phyloP scores from a whole-genome alignment of 163 green algal genomes.

The Smithsoniella earleae region DNA sequence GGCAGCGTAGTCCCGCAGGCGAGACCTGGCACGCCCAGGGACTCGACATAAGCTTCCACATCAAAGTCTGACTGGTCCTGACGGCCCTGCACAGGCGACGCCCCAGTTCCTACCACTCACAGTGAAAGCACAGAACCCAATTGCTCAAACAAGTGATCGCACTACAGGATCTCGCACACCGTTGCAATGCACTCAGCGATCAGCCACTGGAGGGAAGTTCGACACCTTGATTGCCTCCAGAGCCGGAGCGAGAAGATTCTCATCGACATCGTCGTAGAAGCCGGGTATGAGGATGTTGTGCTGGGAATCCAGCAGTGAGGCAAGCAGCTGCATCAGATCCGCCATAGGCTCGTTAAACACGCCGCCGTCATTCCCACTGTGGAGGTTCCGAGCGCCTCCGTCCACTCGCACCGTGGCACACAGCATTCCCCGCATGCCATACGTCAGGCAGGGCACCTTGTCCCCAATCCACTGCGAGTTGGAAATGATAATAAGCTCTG shows the following conservation, averaged over 20 bases:
- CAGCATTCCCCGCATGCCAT: conserved; percentile 90
- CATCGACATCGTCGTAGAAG: conserved; percentile 48
- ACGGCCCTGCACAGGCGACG: not conserved
- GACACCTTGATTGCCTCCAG: conserved; percentile 29
- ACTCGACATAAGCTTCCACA: conserved; percentile 38
- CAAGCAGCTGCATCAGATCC: conserved; percentile 64
- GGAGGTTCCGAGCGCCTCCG: conserved; percentile 71
- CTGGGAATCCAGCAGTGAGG: conserved; percentile 60
- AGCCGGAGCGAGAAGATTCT: conserved; percentile 44
- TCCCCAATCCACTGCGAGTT: conserved; percentile 93
- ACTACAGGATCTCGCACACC: too few species aligned
- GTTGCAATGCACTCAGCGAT: not conserved
- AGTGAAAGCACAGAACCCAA: not conserved
- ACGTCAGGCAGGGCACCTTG: conserved; percentile 80
- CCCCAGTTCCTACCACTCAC: not conserved
- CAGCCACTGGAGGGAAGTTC: not conserved
- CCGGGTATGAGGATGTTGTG: conserved; percentile 40
- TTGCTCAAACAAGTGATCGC: not conserved
- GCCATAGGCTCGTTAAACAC: conserved; percentile 85
- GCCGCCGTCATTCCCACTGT: conserved; percentile 89
- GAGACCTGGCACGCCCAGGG: conserved; percentile 60
- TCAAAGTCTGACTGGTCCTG: not conserved
- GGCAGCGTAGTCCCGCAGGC: conserved; percentile 34
- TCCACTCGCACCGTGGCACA: conserved; percentile 50
- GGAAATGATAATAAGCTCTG: conserved; percentile 71